These are phyloP conservation scores for Rhizomucor miehei DNA, from an alignment of 371 early-diverging fungal species.

Conservation along the genomic window DNA sequence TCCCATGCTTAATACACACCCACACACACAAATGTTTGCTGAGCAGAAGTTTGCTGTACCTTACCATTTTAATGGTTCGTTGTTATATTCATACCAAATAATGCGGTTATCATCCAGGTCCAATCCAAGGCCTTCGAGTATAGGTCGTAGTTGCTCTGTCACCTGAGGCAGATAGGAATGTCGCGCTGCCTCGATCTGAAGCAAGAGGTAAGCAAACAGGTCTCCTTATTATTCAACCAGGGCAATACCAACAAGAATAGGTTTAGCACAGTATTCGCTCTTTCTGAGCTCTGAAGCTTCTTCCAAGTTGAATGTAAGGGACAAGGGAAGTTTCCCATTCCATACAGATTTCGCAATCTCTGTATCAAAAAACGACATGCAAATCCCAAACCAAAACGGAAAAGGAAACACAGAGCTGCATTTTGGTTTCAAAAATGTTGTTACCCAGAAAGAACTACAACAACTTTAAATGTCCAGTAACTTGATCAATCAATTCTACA, in stretches of 20 bases:
- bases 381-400: no score
- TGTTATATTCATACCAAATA: conserved; percentile 64
- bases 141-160: conserved; percentile 45
- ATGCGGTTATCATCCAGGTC: conserved; percentile 36
- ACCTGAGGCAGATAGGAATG: conserved; percentile 64
- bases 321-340: not conserved
- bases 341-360: not conserved
- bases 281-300: not conserved
- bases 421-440: no score
- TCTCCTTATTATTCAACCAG: not conserved
- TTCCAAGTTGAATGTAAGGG: not conserved
- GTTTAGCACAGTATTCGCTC: not conserved
- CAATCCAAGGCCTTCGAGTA: conserved; percentile 39
- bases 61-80: conserved; percentile 72
- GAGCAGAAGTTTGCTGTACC: not conserved
- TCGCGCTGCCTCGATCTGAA: conserved; percentile 30
- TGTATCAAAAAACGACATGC: not conserved
- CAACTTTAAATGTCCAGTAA: conserved; percentile 86
- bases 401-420: no score
- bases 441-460: conserved; percentile 41
- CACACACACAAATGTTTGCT: not conserved
- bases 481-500: conserved; percentile 69
- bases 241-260: not conserved
- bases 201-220: not conserved
- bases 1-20: not conserved